Percentiles rank a stretch among this genome's conserved stretches.
These are phyloP conservation scores for Spathaspora passalidarum DNA, from an alignment of 805 yeast species.

Conservation along the genomic window DNA sequence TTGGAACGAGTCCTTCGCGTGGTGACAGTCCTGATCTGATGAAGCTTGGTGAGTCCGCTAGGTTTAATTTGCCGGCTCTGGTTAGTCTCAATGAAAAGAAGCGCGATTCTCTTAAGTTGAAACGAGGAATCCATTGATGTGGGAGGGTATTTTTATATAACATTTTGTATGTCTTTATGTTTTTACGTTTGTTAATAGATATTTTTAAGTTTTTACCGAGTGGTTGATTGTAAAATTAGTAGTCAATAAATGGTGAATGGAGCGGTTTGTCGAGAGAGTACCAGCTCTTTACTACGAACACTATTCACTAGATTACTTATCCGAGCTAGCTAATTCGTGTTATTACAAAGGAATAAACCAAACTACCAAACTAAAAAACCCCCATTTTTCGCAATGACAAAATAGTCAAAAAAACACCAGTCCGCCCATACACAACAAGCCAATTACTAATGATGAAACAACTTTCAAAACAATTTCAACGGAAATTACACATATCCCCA, in stretches of 20 bases:
- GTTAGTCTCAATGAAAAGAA: conserved; percentile 42
- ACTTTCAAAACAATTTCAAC: background rate
- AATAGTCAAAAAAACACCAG: too few relatives aligned
- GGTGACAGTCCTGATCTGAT: conserved; percentile 1
- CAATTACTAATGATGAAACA: background rate
- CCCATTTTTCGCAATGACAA: too few relatives aligned
- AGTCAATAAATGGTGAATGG: too few relatives aligned
- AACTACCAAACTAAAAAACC: too few relatives aligned
- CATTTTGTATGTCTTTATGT: background rate
- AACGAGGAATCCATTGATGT: conserved; percentile 39
- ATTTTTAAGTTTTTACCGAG: background rate
- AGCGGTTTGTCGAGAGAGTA: too few relatives aligned
- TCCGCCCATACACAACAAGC: background rate
- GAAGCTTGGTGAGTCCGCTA: background rate
- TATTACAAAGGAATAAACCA: too few relatives aligned
- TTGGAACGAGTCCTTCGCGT: background rate
- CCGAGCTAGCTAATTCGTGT: too few relatives aligned
- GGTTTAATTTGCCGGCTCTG: conserved; percentile 13
- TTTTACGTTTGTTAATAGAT: background rate
- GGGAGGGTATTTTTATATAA: background rate
- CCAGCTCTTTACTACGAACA: too few relatives aligned
- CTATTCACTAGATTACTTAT: too few relatives aligned
- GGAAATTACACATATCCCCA: background rate
- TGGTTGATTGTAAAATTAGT: too few relatives aligned
- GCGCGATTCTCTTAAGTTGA: conserved; percentile 42